Evolutionary conservation across 352 stramenopile genomes (phyloP), one percentile per base, ranked within the genome.

Genomic region (Phytophthora melonis): DNA sequence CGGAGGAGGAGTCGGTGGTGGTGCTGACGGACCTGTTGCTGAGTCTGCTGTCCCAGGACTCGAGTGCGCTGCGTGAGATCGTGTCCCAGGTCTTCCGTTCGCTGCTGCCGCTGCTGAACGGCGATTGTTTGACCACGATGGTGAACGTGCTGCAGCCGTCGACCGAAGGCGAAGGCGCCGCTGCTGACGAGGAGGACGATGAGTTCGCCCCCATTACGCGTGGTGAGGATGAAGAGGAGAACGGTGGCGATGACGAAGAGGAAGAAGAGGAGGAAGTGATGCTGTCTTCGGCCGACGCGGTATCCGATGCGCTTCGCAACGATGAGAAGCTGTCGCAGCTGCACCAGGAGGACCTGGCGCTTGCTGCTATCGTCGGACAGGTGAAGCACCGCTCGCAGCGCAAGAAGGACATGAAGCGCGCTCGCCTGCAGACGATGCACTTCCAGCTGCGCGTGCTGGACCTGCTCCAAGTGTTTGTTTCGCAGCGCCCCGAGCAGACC

Each of bases 401-500:
- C 75, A 95, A 95, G 80, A 89, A 93, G 59, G 85, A 92, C 60
- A 77, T 83, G 30, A 93, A 95, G 78, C 79, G 78, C 18, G 74
- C 86, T 58, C 80, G 81, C 18, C 78, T 92, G 55, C 84, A 92
- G 61, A 81, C 87, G 32, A 79, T 95, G 60, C 90, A 97, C 79
- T 97, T 97, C 77, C 89, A 97, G 70, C 69, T 97, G 58, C 90
- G 90, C 39, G 88, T 95, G 34, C 60, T 97, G 21, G 88, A 97
- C 58, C 63, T 97, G 72, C 77, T 97, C 43, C 76, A 92, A 59
- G 73, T 94, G 66, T 93, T 92, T 65, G 85, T 84, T 23, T 75
- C 76, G 11, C 74, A 84, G 52, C 70, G 66, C 32, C 60, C 68
- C 0, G 70, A 79, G 54, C 58, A 71, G 43, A 68, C 41, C 1